phyloP scores from a whole-genome alignment of 2,329 filamentous ascomycete species.

The Aspergillus proliferans region DNA sequence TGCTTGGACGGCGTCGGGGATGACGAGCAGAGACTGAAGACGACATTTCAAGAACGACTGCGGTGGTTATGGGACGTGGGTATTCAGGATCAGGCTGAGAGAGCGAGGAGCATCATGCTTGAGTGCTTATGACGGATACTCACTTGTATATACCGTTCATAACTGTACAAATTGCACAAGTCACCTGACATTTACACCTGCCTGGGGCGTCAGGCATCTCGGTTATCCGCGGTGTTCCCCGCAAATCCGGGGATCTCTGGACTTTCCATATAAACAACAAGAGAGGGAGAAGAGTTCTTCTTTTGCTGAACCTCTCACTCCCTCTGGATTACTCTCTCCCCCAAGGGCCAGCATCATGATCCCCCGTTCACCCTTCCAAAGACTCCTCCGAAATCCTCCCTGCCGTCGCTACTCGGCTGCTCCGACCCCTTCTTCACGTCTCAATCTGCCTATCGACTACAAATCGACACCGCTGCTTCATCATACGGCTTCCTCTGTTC shows the following conservation, averaged over 20 bases:
- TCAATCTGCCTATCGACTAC: conserved; percentile 88
- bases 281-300: background rate
- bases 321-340: background rate
- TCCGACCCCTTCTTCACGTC: conserved; percentile 45
- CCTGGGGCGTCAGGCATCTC: conserved; percentile 5
- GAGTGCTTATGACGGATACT: background rate
- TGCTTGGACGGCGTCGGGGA: conserved; percentile 19
- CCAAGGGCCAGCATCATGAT: background rate
- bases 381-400: background rate
- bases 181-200: background rate
- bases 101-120: conserved; percentile 7
- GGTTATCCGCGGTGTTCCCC: conserved; percentile 24
- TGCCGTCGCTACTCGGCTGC: conserved; percentile 42
- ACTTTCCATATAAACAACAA: conserved; percentile 7
- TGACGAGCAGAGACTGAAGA: conserved; percentile 20
- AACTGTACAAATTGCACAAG: background rate
- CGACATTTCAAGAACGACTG: conserved; percentile 18
- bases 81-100: conserved; percentile 21
- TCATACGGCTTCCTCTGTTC: conserved; percentile 67
- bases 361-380: background rate
- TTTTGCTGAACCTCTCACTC: background rate
- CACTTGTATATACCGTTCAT: background rate
- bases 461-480: conserved; percentile 72
- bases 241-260: conserved; percentile 2
- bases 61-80: conserved; percentile 31